Evolutionary conservation across 345 rosid genomes (phyloP).

Genomic region (Rhodamnia argentea): DNA sequence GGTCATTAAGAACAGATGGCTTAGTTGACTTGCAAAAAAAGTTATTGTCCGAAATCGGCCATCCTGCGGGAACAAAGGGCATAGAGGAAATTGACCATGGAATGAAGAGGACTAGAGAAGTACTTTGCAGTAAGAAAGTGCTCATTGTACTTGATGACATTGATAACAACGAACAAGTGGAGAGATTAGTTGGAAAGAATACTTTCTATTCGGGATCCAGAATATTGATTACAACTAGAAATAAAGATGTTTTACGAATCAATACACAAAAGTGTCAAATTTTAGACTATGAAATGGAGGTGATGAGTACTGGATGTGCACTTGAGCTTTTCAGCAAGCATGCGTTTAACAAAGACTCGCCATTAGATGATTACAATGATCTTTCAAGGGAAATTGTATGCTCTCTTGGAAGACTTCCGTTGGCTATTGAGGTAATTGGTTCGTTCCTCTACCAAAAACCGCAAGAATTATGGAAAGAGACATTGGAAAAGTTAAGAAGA

Average conservation of each 20-base stretch:
- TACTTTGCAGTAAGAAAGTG: not conserved
- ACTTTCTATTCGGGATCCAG: not conserved
- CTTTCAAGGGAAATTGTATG: fast-evolving
- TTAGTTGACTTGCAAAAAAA: not conserved
- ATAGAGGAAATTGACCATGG: not conserved
- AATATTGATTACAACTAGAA: not conserved
- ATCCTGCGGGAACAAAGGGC: fast-evolving
- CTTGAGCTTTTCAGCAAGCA: too few species aligned
- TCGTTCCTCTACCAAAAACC: not conserved
- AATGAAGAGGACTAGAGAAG: not conserved
- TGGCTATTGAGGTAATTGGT: not conserved
- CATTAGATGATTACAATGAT: not conserved
- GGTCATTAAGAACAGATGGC: not conserved
- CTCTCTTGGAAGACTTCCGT: not conserved
- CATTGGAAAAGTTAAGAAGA: not conserved
- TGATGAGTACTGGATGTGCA: too few species aligned
- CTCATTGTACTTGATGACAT: not conserved
- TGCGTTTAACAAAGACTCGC: not conserved
- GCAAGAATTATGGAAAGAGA: not conserved
- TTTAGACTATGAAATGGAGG: too few species aligned
- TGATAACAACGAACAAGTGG: not conserved
- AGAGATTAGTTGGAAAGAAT: not conserved
- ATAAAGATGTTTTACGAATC: too few species aligned
- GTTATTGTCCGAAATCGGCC: not conserved
- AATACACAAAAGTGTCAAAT: too few species aligned